Base-by-base conservation (phyloP, 352 stramenopile genomes). In the Phytophthora sp. region DNA sequence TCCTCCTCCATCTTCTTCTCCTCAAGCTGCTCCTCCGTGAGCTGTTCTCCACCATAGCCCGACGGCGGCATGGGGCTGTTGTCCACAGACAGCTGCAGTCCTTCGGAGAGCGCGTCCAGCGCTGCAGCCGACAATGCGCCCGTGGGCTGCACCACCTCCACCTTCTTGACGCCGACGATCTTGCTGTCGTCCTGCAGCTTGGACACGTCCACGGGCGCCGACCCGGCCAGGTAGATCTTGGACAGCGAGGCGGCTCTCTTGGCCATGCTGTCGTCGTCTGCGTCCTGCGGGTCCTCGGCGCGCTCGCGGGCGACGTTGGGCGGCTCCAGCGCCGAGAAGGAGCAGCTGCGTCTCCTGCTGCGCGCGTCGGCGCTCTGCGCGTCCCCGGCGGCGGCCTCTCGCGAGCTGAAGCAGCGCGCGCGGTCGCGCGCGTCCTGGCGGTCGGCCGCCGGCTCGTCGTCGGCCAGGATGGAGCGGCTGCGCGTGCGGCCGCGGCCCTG, bases 1-100 rank as follows among this genome's bases (percentile, higher is more conserved):
- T 95, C 87, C 52, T 94, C 87, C 53, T 90, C 87, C 87, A 95
- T 94, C 52, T 89, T 85, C 63, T 93, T 90, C 67, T 95, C 87
- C 57, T 93, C 87, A 21, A 94, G 51, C 46, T 95, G 76, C 52
- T 89, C 87, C 44, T 95, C 84, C 1, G 78, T 92, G 11, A 91
- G 57, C 31, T 87, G 73, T 32, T 61, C 57, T 8, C 51, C 58
- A 23, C 30, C 31, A 18, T 50, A 44, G 21, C 23, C 56, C 1
- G 45, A 43, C 9, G 45, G 20, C 5, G 68, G 59, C 66, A 80
- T 76, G 17, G 68, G 65, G 32, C 57, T 77, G 37, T 83, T 86
- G 26, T 92, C 84, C n/a, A 91, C 73, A 2, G 78, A 89, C 13
- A 90, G 53, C 56, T 94, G 84, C 24, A 95, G 54, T 0, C 87